Conservation (phyloP, 371 early-diverging fungal species). For the Mortierella sp. region DNA sequence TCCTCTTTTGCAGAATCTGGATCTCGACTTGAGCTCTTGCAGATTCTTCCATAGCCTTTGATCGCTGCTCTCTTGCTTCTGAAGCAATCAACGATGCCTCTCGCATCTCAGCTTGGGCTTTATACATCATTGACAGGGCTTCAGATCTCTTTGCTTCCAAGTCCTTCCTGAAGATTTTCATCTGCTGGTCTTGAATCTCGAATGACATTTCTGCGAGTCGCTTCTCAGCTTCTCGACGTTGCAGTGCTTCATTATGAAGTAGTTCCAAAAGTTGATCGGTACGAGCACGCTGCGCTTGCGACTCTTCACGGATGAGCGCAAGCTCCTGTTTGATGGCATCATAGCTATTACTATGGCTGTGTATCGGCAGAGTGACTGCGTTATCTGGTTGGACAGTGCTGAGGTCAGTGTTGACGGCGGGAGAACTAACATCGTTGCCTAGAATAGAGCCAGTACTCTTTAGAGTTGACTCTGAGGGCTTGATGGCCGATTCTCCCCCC, state of each 20-base stretch:
- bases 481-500: background rate
- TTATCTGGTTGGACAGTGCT: background rate
- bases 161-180: slow-evolving; percentile 15
- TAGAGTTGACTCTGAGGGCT: background rate
- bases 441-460: background rate
- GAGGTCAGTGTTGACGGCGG: background rate
- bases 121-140: slow-evolving; percentile 29
- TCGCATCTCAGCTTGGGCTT: slow-evolving; percentile 19
- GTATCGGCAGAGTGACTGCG: background rate
- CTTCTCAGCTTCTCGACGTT: slow-evolving; percentile 20
- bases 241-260: slow-evolving; percentile 21
- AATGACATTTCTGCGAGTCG: slow-evolving; percentile 3
- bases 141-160: slow-evolving; percentile 23
- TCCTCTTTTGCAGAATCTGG: background rate
- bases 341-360: background rate
- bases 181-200: slow-evolving; percentile 4
- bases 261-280: slow-evolving; percentile 14
- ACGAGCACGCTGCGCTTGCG: slow-evolving; percentile 11
- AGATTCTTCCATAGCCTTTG: slow-evolving; percentile 16
- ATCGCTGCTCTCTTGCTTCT: slow-evolving; percentile 15
- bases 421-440: background rate
- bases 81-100: slow-evolving; percentile 9
- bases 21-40: slow-evolving; percentile 2
- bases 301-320: slow-evolving; percentile 9
- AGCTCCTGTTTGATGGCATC: slow-evolving; percentile 13